Percentiles rank a stretch among this genome's conserved stretches.
These are phyloP conservation scores for Bacidia rubella DNA, from an alignment of 495 filamentous ascomycete genomes.

Conservation along the genomic window DNA sequence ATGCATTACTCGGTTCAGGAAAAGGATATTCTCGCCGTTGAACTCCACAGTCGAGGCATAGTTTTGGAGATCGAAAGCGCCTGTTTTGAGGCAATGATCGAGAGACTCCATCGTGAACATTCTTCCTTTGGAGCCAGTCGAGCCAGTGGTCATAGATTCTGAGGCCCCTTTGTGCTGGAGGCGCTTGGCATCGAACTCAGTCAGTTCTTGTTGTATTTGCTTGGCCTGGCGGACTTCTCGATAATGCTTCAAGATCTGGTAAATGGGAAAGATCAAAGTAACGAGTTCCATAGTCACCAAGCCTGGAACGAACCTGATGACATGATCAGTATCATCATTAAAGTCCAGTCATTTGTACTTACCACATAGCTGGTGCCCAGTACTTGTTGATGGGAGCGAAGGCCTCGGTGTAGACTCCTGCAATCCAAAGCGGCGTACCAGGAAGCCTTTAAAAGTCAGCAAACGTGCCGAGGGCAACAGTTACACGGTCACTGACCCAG, in stretches of 20 bases:
- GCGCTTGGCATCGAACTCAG: conserved; percentile 22
- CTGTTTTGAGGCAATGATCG: conserved; percentile 39
- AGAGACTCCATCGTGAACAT: conserved; percentile 46
- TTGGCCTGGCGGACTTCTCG: conserved; percentile 9
- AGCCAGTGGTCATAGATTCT: conserved; percentile 22
- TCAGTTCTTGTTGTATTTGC: conserved; percentile 24
- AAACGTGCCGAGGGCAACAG: not conserved
- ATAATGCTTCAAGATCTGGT: conserved; percentile 32
- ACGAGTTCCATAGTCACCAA: conserved; percentile 40
- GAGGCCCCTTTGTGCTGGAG: conserved; percentile 9
- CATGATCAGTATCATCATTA: not conserved
- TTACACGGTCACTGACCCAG: conserved; percentile 25
- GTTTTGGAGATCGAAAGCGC: conserved; percentile 35
- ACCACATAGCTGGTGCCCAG: conserved; percentile 46
- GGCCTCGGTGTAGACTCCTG: conserved; percentile 41
- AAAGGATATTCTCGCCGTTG: conserved; percentile 55
- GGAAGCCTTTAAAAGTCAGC: conserved; percentile 33
- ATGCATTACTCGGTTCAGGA: conserved; percentile 42
- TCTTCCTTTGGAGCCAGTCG: conserved; percentile 19
- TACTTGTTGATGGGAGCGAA: conserved; percentile 42
- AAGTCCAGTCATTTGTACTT: conserved; percentile 15
- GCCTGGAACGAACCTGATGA: conserved; percentile 38
- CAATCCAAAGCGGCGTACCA: conserved; percentile 54
- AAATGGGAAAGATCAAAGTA: conserved; percentile 41
- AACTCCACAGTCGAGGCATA: conserved; percentile 52